Conservation (phyloP, 116 monocot genomes). For the Cymodocea nodosa region DNA sequence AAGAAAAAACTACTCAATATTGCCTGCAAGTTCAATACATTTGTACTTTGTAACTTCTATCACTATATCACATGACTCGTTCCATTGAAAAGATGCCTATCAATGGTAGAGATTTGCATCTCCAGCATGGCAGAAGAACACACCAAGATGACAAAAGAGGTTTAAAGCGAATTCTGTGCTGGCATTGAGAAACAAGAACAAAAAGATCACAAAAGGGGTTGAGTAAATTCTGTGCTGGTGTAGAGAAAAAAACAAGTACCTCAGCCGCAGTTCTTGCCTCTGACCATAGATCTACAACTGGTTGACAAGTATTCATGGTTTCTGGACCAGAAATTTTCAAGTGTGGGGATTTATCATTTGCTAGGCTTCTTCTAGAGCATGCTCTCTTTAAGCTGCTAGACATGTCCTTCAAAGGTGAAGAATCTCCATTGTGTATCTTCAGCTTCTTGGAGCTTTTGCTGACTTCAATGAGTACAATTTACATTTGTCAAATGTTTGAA, state of each 20-base stretch:
- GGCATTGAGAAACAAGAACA: background rate
- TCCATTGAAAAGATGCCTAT: too few relatives aligned
- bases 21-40: too few relatives aligned
- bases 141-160: background rate
- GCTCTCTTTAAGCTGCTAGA: background rate
- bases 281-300: constrained; percentile 4
- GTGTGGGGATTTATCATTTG: background rate
- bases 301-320: background rate
- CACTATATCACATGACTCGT: too few relatives aligned
- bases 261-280: constrained; percentile 8
- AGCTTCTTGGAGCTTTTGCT: background rate
- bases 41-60: too few relatives aligned
- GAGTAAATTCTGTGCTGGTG: background rate
- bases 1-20: too few relatives aligned
- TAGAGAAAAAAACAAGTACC: background rate
- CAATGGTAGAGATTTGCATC: too few relatives aligned
- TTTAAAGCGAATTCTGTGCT: too few relatives aligned
- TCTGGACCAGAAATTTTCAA: background rate
- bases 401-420: background rate
- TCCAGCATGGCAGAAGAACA: too few relatives aligned
- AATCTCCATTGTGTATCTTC: background rate
- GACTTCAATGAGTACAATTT: background rate
- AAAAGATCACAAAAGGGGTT: background rate
- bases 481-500: constrained; percentile 1
- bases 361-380: background rate